Evolutionary conservation across 2,329 filamentous ascomycete genomes (phyloP), one percentile per base, ranked within the genome.

Genomic region (Ampelomyces quisqualis): DNA sequence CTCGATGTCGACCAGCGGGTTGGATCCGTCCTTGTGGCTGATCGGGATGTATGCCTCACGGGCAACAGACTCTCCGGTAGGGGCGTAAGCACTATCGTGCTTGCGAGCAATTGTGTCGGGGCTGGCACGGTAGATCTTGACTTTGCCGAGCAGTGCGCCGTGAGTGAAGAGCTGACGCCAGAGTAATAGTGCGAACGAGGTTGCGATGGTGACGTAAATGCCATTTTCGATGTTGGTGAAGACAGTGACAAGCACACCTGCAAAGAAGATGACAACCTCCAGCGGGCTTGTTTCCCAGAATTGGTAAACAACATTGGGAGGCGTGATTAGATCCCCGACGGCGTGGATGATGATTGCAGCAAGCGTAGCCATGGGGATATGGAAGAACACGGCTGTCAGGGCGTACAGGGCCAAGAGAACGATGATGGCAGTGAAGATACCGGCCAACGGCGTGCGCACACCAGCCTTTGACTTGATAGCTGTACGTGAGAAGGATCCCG

Each of bases 381-480:
- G 97, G 73, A 84, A 96, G 77, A 97, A 97, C 19, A 96, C 84
- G 0, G 85, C 82, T 0, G 91, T 85, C 34, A 97, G 73, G 8
- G 88, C 87, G 60, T 96, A 97, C 49, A 95, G 88, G 23, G 93
- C 90, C 7, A 97, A 74, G 0, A 97, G 77, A 3, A 97, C 91
- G 10, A 97, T 79, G 10, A 86, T 38, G 0, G 87, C 90, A 6
- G 90, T 96, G 50, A 97, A 87, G 28, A 95, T 79, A 70, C 93
- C 91, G 11, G 88, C 90, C 40, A 95, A 82, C 1, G 91, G 91
- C 0, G 90, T 96, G 17, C 89, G 83, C 3, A 96, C 91, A 60
- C 93, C 93, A 34, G 93, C 90, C 70, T 97, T 97, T 4, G 91
- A 93, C 70, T 96, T 95, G 72, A 97, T 96, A 38, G 93, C 91